These are phyloP conservation scores for Elasticomyces elasticus DNA, from an alignment of 495 filamentous ascomycete genomes.

Conservation along the genomic window DNA sequence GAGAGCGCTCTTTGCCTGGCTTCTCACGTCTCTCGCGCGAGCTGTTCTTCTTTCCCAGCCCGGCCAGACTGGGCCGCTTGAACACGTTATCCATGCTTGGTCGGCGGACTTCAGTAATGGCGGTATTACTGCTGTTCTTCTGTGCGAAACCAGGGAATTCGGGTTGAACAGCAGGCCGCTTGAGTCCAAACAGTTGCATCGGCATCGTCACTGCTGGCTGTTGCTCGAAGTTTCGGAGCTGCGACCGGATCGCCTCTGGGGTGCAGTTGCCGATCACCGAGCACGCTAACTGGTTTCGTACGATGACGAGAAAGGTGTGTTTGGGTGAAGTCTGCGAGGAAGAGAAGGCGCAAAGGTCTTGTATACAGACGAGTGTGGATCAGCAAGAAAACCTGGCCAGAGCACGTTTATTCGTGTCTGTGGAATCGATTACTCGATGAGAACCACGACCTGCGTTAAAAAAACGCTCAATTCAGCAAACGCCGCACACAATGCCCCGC, in stretches of 20 bases:
- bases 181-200: constrained; percentile 10
- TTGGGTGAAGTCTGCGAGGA: too few relatives aligned
- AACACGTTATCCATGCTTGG: constrained; percentile 21
- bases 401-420: too few relatives aligned
- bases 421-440: too few relatives aligned
- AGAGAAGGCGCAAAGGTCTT: too few relatives aligned
- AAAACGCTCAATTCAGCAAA: not conserved
- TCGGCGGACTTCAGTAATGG: not conserved
- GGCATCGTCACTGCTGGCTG: constrained; percentile 8
- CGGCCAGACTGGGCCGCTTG: constrained; percentile 17
- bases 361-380: too few relatives aligned
- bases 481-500: not conserved
- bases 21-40: constrained; percentile 1
- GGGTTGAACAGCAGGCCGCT: not conserved
- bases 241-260: not conserved
- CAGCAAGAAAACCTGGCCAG: too few relatives aligned
- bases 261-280: not conserved
- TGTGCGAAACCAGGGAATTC: not conserved
- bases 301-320: too few relatives aligned
- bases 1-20: constrained; percentile 14
- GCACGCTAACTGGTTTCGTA: not conserved
- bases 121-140: not conserved
- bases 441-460: too few relatives aligned
- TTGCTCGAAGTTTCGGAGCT: not conserved
- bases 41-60: constrained; percentile 9